Percentiles rank a stretch among this genome's conserved stretches.
These are phyloP conservation scores for Lithospermum erythrorhizon DNA, from an alignment of 257 asterid genomes.

Conservation along the genomic window DNA sequence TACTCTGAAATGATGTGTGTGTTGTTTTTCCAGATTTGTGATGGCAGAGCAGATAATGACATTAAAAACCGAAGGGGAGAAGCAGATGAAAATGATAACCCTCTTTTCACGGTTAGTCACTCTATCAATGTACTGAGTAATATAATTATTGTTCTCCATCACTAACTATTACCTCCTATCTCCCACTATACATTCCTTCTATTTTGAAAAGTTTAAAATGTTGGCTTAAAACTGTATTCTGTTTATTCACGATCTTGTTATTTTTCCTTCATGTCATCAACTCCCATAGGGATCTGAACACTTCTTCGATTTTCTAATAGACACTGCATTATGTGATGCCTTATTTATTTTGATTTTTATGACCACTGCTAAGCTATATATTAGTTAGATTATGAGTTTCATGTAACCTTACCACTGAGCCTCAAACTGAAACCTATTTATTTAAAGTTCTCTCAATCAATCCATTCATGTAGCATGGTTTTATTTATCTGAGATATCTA, in stretches of 20 bases:
- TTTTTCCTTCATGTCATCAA: background rate
- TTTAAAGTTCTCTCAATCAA: background rate
- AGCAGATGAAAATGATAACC: conserved; percentile 62
- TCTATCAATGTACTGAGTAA: background rate
- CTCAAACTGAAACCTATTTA: background rate
- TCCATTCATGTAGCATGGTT: background rate
- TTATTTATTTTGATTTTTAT: too few species aligned
- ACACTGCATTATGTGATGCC: too few species aligned
- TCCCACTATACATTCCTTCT: background rate
- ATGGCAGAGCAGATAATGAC: conserved; percentile 70
- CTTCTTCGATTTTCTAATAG: background rate
- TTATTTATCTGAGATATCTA: background rate
- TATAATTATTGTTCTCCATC: background rate
- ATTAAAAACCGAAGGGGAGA: conserved; percentile 60
- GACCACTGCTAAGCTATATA: too few species aligned
- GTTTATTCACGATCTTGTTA: too few species aligned
- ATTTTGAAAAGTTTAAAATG: background rate
- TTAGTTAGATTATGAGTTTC: background rate
- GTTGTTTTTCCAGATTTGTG: conserved; percentile 45
- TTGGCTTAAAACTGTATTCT: too few species aligned
- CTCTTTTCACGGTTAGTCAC: conserved; percentile 52
- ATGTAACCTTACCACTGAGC: background rate
- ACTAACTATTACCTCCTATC: background rate
- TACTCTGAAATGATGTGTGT: conserved; percentile 4
- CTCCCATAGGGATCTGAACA: background rate